A percentile compares a stretch with the other conserved stretches of the same genome.
Conservation (phyloP, 805 yeast genomes). For the Kuraishia piskuri region DNA sequence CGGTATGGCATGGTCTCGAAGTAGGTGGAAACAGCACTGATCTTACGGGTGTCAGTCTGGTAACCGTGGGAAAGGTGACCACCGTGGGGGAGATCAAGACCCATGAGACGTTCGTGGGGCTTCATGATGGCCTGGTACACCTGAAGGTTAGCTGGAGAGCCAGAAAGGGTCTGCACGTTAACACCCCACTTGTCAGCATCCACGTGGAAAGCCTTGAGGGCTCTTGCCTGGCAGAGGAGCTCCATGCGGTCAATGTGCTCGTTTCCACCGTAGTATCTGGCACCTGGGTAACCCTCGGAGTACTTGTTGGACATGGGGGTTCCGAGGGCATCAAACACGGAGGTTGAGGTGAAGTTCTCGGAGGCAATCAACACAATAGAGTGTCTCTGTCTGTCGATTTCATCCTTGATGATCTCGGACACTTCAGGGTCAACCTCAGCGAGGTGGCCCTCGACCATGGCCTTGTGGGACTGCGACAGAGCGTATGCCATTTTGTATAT, state of each 20-base stretch:
- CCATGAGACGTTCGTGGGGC: conserved; percentile 96
- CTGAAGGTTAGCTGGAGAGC: conserved; percentile 96
- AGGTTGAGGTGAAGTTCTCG: conserved; percentile 93
- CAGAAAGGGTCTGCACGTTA: conserved; percentile 92
- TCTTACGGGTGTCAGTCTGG: conserved; percentile 89
- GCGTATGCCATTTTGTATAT: conserved; percentile 30
- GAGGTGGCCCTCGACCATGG: conserved; percentile 54
- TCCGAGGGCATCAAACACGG: conserved; percentile 94
- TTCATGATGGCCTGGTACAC: conserved; percentile 93
- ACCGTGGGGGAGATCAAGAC: conserved; percentile 96
- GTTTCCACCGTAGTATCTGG: conserved; percentile 98
- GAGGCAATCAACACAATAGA: conserved; percentile 93
- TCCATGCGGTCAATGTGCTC: conserved; percentile 95
- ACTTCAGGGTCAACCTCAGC: conserved; percentile 73
- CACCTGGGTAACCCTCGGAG: conserved; percentile 99
- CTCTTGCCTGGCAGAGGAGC: conserved; percentile 87
- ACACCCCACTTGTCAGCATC: conserved; percentile 91
- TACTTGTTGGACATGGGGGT: conserved; percentile 98
- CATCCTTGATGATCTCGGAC: conserved; percentile 64
- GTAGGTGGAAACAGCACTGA: conserved; percentile 91
- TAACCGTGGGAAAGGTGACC: conserved; percentile 98
- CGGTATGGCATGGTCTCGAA: conserved; percentile 99
- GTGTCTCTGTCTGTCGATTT: conserved; percentile 85
- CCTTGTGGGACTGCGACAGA: conserved; percentile 55
- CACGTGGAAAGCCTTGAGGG: conserved; percentile 79